phyloP scores from a whole-genome alignment of 225 moss, liverwort and hornwort species.

The Rhytidiadelphus loreus region DNA sequence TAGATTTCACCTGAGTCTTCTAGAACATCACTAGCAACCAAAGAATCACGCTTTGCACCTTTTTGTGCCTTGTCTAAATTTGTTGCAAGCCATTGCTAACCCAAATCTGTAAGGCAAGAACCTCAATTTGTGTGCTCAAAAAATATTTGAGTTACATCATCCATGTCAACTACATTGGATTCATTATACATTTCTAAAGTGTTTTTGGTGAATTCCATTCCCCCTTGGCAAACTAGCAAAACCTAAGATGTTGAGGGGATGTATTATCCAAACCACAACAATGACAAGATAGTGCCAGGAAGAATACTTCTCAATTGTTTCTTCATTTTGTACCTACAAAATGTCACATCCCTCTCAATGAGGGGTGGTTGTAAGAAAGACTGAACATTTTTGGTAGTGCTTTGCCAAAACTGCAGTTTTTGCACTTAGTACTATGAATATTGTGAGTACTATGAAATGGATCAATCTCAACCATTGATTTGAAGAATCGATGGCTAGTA shows the following conservation, averaged over 20 bases:
- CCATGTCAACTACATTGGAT: background rate
- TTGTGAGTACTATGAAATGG: no score
- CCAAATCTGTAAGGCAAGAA: accelerated
- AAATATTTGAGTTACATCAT: background rate
- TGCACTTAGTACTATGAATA: no score
- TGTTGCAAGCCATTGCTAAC: accelerated
- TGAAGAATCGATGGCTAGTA: no score
- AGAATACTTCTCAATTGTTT: no score
- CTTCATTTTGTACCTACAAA: no score
- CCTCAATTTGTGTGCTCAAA: background rate
- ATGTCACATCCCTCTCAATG: no score
- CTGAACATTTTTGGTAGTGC: no score
- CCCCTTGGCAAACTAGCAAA: accelerated
- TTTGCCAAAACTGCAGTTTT: no score
- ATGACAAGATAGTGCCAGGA: accelerated
- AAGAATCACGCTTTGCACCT: background rate
- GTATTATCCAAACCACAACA: accelerated
- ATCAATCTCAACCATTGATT: no score
- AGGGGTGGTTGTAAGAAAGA: no score
- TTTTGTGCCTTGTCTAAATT: accelerated
- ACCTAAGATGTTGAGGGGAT: no score
- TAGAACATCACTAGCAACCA: background rate
- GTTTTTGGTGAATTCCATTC: accelerated
- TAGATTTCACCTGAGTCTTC: no score
- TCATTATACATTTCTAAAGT: background rate